A percentile compares a stretch with the other conserved stretches of the same genome.
phyloP scores from a whole-genome alignment of 257 asterid genomes.

The Mentha longifolia region DNA sequence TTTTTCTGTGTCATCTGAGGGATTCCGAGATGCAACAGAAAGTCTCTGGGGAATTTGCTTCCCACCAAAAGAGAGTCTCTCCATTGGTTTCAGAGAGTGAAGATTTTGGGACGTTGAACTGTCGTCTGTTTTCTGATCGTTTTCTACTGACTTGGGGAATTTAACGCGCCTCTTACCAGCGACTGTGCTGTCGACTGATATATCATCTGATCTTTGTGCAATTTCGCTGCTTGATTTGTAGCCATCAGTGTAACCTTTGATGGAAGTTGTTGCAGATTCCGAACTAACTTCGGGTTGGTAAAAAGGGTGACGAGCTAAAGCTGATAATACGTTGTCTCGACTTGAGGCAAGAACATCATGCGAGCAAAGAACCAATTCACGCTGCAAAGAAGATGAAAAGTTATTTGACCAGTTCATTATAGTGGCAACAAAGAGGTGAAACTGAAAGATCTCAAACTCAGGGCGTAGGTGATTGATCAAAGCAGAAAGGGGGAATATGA shows the following conservation, averaged over 20 bases:
- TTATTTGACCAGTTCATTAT: slow-evolving; percentile 5
- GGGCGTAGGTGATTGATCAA: not conserved
- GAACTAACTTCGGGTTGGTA: slow-evolving; percentile 89
- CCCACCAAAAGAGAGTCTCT: slow-evolving; percentile 65
- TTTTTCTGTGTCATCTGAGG: slow-evolving; percentile 58
- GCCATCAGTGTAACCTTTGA: slow-evolving; percentile 69
- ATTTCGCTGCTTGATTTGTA: slow-evolving; percentile 78
- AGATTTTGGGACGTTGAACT: slow-evolving; percentile 72
- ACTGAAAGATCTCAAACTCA: not conserved
- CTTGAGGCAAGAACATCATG: slow-evolving; percentile 82
- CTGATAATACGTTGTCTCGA: slow-evolving; percentile 73
- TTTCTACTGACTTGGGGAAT: slow-evolving; percentile 60
- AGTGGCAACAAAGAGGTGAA: not conserved
- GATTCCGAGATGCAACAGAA: slow-evolving; percentile 47
- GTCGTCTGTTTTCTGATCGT: slow-evolving; percentile 76
- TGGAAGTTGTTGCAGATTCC: slow-evolving; percentile 93
- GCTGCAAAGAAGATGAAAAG: slow-evolving; percentile 56
- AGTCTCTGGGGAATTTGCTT: slow-evolving; percentile 74
- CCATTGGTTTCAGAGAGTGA: slow-evolving; percentile 48
- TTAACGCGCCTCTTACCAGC: slow-evolving; percentile 75
- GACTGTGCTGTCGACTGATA: slow-evolving; percentile 80
- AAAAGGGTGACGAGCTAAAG: slow-evolving; percentile 75
- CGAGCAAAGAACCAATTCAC: slow-evolving; percentile 91
- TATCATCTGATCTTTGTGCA: slow-evolving; percentile 83
- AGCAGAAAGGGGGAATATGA: not conserved